Base-by-base conservation (phyloP, 805 yeast genomes). In the Teunomyces panamensis region DNA sequence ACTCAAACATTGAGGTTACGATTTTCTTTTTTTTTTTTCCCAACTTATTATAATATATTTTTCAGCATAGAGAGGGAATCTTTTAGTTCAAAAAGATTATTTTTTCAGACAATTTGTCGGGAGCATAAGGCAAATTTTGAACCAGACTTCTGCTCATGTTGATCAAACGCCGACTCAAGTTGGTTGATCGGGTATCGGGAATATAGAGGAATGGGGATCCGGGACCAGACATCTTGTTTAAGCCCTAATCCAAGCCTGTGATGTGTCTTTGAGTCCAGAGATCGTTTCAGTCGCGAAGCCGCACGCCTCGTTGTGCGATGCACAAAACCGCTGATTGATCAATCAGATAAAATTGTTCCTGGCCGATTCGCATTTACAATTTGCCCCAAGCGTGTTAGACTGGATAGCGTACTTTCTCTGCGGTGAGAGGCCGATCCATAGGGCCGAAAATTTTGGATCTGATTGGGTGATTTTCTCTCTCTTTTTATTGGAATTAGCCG, bases 311-410 rank as follows among this genome's bases (percentile, higher is more conserved):
- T 29, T 17, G 20, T 42, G 14, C 33, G 24, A 30, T 20, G 34
- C 17, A 30, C 29, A 14, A 13, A 30, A 28, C 44, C 11, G n/a
- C 41, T 14, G n/a, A 33, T 39, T 45, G 48, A 45, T 45, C 43
- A 42, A 45, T 37, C 41, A 32, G 48, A 45, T 45, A 45, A 45
- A 44, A 39, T 11, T 30, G 32, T 42, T 42, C 33, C 41, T 30
- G 17, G 39, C 45, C 45, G 45, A 42, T 24, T 42, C 45, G 45
- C 44, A 42, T 28, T 28, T 42, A 11, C 29, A 37, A 17, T 10
- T 37, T 13, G 13, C 17, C 6, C n/a, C 9, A 20, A 32, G 34
- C 17, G 20, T 24, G 29, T 42, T 16, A 41, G 28, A 16, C 17
- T 32, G 9, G 17, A 32, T 32, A 9, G 14, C 2, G 34, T 32